phyloP scores from a whole-genome alignment of 805 yeast species.

The Wickerhamomyces mucosus region DNA sequence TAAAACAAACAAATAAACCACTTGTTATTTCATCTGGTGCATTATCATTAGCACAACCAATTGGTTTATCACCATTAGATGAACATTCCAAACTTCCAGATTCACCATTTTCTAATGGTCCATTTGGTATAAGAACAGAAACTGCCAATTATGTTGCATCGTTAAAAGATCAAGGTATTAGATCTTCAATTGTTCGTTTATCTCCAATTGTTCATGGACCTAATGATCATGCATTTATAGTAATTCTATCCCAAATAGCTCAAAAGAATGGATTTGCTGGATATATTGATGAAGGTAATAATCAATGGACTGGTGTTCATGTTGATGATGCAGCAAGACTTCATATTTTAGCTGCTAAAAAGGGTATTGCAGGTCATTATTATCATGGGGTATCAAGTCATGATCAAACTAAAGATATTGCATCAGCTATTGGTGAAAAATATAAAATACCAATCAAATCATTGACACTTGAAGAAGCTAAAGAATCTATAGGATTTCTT shows the following conservation, averaged over 20 bases:
- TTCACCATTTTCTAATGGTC: background rate
- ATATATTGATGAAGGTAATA: conserved; percentile 28
- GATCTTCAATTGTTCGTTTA: conserved; percentile 19
- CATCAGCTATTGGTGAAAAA: conserved; percentile 18
- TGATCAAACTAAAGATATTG: conserved; percentile 19
- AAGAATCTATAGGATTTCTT: conserved; percentile 7
- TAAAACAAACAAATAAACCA: conserved; percentile 22
- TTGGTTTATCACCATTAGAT: conserved; percentile 6
- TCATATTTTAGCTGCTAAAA: conserved; percentile 20
- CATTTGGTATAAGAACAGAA: conserved; percentile 4
- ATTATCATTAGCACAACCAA: conserved; percentile 2
- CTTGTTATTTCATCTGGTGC: conserved; percentile 21
- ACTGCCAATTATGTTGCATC: conserved; percentile 13
- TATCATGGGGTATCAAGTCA: conserved; percentile 21
- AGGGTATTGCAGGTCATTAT: conserved; percentile 18
- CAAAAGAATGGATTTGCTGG: conserved; percentile 23
- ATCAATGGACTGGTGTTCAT: conserved; percentile 25
- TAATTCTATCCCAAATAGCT: conserved; percentile 19
- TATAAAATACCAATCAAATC: conserved; percentile 11
- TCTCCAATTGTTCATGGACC: conserved; percentile 29
- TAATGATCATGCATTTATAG: conserved; percentile 20
- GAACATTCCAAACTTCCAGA: background rate
- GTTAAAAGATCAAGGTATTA: conserved; percentile 22
- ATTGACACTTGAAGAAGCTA: conserved; percentile 10
- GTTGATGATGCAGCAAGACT: conserved; percentile 25